Evolutionary conservation across 2,329 filamentous ascomycete species (phyloP).

Genomic region (Colletotrichum sidae): DNA sequence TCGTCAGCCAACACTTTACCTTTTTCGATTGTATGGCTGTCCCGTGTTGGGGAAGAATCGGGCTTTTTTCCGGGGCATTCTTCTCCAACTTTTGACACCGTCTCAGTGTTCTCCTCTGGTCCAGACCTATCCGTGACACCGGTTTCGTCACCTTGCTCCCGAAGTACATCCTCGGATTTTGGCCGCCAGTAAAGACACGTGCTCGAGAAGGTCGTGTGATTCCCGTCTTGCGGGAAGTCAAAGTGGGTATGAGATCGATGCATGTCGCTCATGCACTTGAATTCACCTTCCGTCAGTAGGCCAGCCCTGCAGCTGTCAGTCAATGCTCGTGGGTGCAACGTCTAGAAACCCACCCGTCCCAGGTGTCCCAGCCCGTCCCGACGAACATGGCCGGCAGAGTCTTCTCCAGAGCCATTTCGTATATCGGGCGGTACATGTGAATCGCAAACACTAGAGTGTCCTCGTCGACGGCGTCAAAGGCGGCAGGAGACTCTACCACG

Average conservation of each 20-base stretch:
- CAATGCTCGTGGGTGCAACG: not conserved
- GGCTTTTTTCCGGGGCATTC: no score
- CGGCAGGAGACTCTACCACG: conserved; percentile 63
- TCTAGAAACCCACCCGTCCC: conserved; percentile 57
- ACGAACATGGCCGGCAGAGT: conserved; percentile 66
- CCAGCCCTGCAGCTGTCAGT: conserved; percentile 16
- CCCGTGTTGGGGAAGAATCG: no score
- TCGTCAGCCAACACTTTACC: no score
- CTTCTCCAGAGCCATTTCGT: conserved; percentile 59
- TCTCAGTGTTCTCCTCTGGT: no score
- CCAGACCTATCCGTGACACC: no score
- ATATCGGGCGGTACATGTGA: conserved; percentile 68
- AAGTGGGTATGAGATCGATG: conserved; percentile 46
- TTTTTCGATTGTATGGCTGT: no score
- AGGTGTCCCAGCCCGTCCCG: conserved; percentile 64
- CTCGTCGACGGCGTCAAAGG: conserved; percentile 60
- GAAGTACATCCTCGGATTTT: not conserved
- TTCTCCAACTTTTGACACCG: no score
- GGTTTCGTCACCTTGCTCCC: no score
- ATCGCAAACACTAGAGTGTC: conserved; percentile 70
- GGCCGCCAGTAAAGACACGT: conserved; percentile 54
- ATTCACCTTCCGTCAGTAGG: conserved; percentile 40
- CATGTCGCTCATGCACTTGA: conserved; percentile 48
- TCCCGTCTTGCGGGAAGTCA: conserved; percentile 52
- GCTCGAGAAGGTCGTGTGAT: conserved; percentile 52